These are phyloP conservation scores for Comarum palustre DNA, from an alignment of 306 rosid species.

Conservation along the genomic window DNA sequence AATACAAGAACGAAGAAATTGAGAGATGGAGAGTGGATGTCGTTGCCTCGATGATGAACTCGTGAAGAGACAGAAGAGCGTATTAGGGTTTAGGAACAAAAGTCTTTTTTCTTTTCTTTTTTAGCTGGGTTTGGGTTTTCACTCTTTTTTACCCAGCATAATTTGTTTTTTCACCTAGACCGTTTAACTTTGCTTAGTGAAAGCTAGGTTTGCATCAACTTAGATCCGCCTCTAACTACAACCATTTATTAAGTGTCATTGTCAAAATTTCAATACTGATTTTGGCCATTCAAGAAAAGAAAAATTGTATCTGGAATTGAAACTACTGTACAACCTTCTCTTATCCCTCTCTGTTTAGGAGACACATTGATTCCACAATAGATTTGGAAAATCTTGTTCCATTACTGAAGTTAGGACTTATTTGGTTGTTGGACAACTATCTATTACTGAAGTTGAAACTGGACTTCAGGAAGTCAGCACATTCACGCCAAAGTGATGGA, in stretches of 20 bases:
- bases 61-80: too few relatives aligned
- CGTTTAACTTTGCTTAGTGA: too few relatives aligned
- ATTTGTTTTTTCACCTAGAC: too few relatives aligned
- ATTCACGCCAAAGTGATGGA: neutral
- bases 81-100: too few relatives aligned
- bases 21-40: too few relatives aligned
- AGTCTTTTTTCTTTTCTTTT: too few relatives aligned
- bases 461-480: neutral
- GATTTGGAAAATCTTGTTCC: neutral
- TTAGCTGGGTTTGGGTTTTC: too few relatives aligned
- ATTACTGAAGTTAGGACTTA: slow-evolving; percentile 6
- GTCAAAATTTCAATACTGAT: neutral
- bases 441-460: slow-evolving; percentile 7
- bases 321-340: neutral
- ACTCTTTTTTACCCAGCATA: too few relatives aligned
- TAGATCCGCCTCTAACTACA: too few relatives aligned
- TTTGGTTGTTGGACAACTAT: neutral
- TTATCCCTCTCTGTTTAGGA: neutral
- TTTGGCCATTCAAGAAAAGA: neutral
- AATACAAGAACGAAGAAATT: too few relatives aligned
- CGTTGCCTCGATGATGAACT: too few relatives aligned
- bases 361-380: neutral
- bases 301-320: neutral
- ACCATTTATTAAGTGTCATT: neutral
- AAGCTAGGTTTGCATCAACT: too few relatives aligned